phyloP scores from a whole-genome alignment of 164 flowering plant genomes.

The Echeveria elegans region DNA sequence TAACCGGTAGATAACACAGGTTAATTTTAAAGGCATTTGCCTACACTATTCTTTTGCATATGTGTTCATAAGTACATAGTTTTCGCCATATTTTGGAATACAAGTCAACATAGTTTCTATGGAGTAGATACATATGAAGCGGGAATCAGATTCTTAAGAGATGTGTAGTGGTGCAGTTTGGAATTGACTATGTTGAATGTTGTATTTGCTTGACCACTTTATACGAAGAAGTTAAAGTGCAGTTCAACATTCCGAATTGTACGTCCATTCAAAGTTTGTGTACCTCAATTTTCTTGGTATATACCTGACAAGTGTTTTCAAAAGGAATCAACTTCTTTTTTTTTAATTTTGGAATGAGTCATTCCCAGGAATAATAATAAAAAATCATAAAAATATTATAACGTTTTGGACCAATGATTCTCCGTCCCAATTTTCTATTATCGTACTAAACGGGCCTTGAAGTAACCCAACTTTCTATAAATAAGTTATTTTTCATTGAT shows the following conservation, averaged over 20 bases:
- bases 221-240: background rate
- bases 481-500: too few relatives aligned
- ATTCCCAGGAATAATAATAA: too few relatives aligned
- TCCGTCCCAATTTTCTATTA: too few relatives aligned
- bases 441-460: too few relatives aligned
- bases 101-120: background rate
- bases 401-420: too few relatives aligned
- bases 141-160: too few relatives aligned
- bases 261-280: background rate
- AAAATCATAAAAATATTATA: too few relatives aligned
- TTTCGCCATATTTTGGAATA: background rate
- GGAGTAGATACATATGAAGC: background rate
- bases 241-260: background rate
- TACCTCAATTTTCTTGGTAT: background rate
- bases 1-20: background rate
- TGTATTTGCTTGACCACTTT: conserved; percentile 4
- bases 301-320: background rate
- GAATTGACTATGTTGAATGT: background rate
- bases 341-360: too few relatives aligned
- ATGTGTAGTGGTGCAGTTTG: background rate
- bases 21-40: background rate
- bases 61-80: background rate
- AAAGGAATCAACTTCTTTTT: too few relatives aligned
- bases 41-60: background rate
- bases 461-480: too few relatives aligned